A percentile compares a stretch with the other conserved stretches of the same genome.
These are phyloP conservation scores for Aureobasidium pullulans DNA, from an alignment of 2,329 filamentous ascomycete genomes.

Conservation along the genomic window DNA sequence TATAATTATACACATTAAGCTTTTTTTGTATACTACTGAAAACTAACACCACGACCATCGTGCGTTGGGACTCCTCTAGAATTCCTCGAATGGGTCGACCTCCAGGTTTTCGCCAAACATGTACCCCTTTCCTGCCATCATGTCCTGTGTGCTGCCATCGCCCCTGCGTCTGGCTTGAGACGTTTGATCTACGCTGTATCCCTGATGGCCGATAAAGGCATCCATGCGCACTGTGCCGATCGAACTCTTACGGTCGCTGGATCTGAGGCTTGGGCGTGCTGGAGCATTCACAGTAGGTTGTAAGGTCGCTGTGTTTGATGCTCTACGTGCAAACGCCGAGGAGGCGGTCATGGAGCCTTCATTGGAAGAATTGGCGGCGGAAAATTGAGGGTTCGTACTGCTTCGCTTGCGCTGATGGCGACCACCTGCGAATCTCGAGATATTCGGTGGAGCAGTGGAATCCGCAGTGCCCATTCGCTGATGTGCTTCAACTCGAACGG, in stretches of 20 bases:
- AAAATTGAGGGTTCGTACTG: constrained; percentile 72
- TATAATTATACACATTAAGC: neutral
- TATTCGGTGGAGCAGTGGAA: constrained; percentile 62
- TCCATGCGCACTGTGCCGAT: constrained; percentile 92
- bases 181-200: neutral
- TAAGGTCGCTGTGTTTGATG: neutral
- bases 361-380: constrained; percentile 46
- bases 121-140: neutral
- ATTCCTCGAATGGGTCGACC: constrained; percentile 9
- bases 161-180: neutral
- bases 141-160: neutral
- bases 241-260: constrained; percentile 24
- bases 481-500: constrained; percentile 11
- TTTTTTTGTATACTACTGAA: neutral
- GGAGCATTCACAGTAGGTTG: constrained; percentile 72
- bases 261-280: constrained; percentile 34
- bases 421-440: constrained; percentile 58
- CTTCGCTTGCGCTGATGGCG: constrained; percentile 76
- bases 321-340: neutral
- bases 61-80: constrained; percentile 6
- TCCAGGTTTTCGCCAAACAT: constrained; percentile 3
- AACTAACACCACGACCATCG: neutral
- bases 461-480: constrained; percentile 38
- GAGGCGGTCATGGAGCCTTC: neutral
- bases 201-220: constrained; percentile 52